Conservation (phyloP, 2,329 filamentous ascomycete species). For the Beauveria varroae region DNA sequence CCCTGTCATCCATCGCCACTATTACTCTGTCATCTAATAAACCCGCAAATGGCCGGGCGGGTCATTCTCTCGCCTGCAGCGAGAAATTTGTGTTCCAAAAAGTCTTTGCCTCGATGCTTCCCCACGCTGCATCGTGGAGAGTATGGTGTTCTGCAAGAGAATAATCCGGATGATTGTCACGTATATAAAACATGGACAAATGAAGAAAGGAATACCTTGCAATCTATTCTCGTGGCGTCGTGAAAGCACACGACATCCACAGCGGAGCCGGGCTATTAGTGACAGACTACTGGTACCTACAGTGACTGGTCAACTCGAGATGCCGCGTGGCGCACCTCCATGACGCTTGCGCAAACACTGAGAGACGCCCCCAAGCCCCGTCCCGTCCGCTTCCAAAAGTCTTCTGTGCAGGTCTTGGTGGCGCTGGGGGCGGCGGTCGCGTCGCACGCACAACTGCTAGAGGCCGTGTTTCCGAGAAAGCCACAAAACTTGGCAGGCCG, state of each 20-base stretch:
- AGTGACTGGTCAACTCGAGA: background rate
- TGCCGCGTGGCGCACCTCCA: conserved; percentile 7
- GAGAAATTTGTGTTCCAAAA: no score
- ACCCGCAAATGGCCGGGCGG: background rate
- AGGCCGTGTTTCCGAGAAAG: background rate
- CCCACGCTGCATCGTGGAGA: background rate
- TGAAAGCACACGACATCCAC: background rate
- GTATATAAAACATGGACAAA: background rate
- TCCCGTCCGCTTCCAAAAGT: background rate
- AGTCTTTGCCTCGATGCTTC: no score
- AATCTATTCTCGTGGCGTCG: background rate
- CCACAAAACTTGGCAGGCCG: conserved; percentile 5
- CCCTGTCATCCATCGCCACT: background rate
- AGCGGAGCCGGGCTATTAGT: background rate
- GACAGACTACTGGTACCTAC: no score
- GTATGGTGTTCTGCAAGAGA: background rate
- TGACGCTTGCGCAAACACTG: background rate
- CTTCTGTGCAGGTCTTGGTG: background rate
- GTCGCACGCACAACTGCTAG: background rate
- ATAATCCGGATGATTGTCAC: background rate
- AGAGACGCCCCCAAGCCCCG: background rate
- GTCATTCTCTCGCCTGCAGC: background rate
- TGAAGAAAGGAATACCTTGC: background rate
- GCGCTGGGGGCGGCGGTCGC: background rate
- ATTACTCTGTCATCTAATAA: background rate